These are phyloP conservation scores for Diaporthe nobilis DNA, from an alignment of 2,329 filamentous ascomycete genomes.

Conservation along the genomic window DNA sequence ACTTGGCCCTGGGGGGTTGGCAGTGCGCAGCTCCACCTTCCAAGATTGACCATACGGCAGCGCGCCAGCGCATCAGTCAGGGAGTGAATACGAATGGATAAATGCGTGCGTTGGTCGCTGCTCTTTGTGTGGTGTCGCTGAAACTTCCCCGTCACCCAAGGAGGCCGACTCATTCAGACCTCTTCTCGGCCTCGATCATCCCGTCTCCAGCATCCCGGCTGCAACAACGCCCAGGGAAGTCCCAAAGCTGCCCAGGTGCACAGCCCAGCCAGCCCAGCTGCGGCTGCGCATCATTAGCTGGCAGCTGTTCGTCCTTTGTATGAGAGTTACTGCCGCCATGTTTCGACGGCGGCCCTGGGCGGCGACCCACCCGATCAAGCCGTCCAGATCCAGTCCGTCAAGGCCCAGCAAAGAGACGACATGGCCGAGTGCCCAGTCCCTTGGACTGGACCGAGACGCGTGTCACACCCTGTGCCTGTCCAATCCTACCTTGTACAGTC, in stretches of 20 bases:
- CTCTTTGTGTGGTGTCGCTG: slow-evolving; percentile 22
- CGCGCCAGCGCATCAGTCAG: neutral
- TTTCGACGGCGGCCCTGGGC: slow-evolving; percentile 14
- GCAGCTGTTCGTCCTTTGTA: neutral
- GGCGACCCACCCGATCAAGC: neutral
- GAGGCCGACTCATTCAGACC: slow-evolving; percentile 20
- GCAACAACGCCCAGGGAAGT: slow-evolving; percentile 19
- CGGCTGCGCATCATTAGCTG: neutral
- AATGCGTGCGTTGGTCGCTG: neutral
- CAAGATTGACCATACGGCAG: neutral
- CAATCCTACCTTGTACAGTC: slow-evolving; percentile 3
- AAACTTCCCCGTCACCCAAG: neutral
- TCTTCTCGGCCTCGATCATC: slow-evolving; percentile 28
- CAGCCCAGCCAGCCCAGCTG: slow-evolving; percentile 29
- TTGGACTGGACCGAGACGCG: slow-evolving; percentile 20
- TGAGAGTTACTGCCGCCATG: neutral
- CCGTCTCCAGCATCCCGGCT: slow-evolving; percentile 28
- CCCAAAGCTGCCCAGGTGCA: slow-evolving; percentile 24
- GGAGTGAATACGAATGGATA: neutral
- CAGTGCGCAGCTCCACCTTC: slow-evolving; percentile 15
- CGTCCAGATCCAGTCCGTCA: neutral
- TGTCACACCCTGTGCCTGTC: slow-evolving; percentile 14
- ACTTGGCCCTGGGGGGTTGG: slow-evolving; percentile 6
- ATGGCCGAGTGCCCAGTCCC: slow-evolving; percentile 9
- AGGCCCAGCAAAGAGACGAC: neutral